Base-by-base conservation (phyloP, 2,329 filamentous ascomycete genomes). In the Stromatinia cepivora region DNA sequence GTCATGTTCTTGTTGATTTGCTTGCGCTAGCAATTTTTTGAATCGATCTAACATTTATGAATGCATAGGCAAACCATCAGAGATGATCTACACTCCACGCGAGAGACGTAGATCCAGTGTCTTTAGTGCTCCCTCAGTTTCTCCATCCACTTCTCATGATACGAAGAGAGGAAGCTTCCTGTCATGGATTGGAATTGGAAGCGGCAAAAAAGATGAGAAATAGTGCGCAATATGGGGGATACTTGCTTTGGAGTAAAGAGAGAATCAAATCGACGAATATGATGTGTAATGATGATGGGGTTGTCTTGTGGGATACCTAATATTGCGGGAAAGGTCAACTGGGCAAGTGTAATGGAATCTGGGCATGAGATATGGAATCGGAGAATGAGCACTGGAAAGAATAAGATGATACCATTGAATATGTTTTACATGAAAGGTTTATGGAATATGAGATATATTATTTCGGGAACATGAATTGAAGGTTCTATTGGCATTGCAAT, bases 11-110 rank as follows among this genome's bases (percentile, higher is more conserved):
- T 11, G 6, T 1, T 36, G 1, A 34, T 53, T 69, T 8, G 10
- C 25, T 34, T 54, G 25, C n/a, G 5, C 50, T 52, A 48, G 11
- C 45, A 20, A 2, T 34, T 39, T 15, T 3, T 39, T 28, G 17
- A 15, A 42, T 15, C 6, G 1, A 20, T 52, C 31, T 64, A 13
- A 64, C n/a, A 22, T 11, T 4, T 36, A 28, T 13, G 15, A 22
- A 64, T 13, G 7, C n/a, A 68, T 65, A 77, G 76, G 76, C 2
- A 73, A 71, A 72, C 76, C 75, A 45, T 77, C 76, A 10, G 76
- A 77, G 39, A 62, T 75, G 8, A 75, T 76, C n/a, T 75, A 75
- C 34, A 72, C 75, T 20, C 28, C 66, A 4, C 65, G 71, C 15
- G 58, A 56, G 22, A 34, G 57, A 31, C 69, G 74, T 31, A 72